Conservation (phyloP, 140 eudicot genomes). For the Oenanthe javanica region DNA sequence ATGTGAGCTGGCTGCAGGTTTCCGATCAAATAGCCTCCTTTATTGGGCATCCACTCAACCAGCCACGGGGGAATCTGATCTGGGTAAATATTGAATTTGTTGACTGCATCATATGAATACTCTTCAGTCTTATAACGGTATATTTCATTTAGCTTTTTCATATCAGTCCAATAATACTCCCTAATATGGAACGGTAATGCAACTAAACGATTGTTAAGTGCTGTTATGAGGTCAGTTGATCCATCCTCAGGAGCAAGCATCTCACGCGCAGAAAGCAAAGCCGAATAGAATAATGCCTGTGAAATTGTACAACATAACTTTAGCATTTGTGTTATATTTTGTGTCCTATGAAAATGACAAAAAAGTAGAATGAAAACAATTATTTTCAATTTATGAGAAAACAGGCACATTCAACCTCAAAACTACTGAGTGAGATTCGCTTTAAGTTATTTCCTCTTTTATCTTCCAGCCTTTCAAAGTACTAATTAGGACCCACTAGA, state of each 20-base stretch:
- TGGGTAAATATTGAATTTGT: conserved; percentile 92
- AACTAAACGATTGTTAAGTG: conserved; percentile 73
- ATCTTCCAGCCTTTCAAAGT: background rate
- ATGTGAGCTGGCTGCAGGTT: conserved; percentile 97
- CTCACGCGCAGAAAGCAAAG: conserved; percentile 82
- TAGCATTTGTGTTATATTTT: background rate
- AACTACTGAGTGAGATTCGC: background rate
- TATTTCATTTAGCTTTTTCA: conserved; percentile 85
- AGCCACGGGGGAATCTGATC: conserved; percentile 98
- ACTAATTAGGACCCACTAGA: background rate
- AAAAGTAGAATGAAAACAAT: background rate
- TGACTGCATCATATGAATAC: conserved; percentile 89
- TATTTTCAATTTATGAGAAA: too few species aligned
- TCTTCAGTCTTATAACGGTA: conserved; percentile 94
- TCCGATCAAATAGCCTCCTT: conserved; percentile 94
- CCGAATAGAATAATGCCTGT: conserved; percentile 92
- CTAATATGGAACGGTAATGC: conserved; percentile 87
- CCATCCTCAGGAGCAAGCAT: conserved; percentile 94
- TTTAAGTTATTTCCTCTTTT: background rate
- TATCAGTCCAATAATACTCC: conserved; percentile 90
- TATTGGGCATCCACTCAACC: conserved; percentile 93
- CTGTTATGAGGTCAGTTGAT: conserved; percentile 66
- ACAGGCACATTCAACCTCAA: background rate
- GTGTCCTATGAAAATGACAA: background rate
- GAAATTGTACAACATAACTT: background rate